A percentile compares a stretch with the other conserved stretches of the same genome.
These are phyloP conservation scores for Cladosporium sp. DNA, from an alignment of 2,329 filamentous ascomycete genomes.

Conservation along the genomic window DNA sequence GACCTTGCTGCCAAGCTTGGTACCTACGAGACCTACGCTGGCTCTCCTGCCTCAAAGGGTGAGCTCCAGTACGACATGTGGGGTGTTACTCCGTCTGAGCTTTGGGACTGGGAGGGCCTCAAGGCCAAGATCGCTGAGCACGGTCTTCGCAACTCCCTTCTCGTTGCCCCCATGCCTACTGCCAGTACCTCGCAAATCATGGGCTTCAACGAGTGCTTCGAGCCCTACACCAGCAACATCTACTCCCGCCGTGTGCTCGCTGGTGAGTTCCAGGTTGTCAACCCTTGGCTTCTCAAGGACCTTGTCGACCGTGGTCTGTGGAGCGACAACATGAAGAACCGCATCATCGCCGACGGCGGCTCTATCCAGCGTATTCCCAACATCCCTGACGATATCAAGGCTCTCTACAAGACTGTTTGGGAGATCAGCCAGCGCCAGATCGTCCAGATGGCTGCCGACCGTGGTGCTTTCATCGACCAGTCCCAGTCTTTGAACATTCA, in stretches of 20 bases:
- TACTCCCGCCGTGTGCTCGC: slow-evolving; percentile 97
- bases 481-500: slow-evolving; percentile 99
- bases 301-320: slow-evolving; percentile 96
- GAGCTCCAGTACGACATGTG: slow-evolving; percentile 99
- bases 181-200: slow-evolving; percentile 96
- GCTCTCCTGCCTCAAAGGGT: slow-evolving; percentile 89
- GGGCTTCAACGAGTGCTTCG: slow-evolving; percentile 99
- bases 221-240: slow-evolving; percentile 99
- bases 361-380: slow-evolving; percentile 96
- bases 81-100: slow-evolving; percentile 84
- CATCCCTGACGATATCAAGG: slow-evolving; percentile 92
- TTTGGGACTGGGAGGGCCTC: slow-evolving; percentile 92
- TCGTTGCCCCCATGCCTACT: slow-evolving; percentile 96
- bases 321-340: slow-evolving; percentile 99
- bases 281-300: slow-evolving; percentile 97
- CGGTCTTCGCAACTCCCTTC: slow-evolving; percentile 89
- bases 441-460: slow-evolving; percentile 96
- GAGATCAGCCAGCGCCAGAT: slow-evolving; percentile 95
- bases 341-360: slow-evolving; percentile 94
- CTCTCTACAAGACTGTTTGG: slow-evolving; percentile 99
- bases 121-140: slow-evolving; percentile 89
- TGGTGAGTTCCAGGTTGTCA: slow-evolving; percentile 98
- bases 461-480: slow-evolving; percentile 97
- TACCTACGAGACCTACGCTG: slow-evolving; percentile 83
- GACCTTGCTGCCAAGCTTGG: slow-evolving; percentile 80